Conservation (phyloP, 768 basidiomycete genomes). For the Russula lepida region DNA sequence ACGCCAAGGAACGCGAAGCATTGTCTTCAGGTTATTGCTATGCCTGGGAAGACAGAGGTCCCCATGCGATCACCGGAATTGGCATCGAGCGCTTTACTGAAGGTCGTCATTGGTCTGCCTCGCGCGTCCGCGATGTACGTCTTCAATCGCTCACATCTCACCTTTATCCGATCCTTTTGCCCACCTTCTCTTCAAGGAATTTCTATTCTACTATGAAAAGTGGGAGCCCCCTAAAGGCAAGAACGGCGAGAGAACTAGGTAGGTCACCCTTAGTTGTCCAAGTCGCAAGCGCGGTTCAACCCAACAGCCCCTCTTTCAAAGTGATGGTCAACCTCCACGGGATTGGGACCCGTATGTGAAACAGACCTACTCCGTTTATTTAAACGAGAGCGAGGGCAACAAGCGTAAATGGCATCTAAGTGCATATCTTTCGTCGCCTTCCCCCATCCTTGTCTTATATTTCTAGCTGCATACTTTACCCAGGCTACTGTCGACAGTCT, state of each 20-base stretch:
- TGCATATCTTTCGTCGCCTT: constrained; percentile 25
- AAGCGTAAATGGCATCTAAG: constrained; percentile 43
- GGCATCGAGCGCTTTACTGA: constrained; percentile 83
- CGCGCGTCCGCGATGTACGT: constrained; percentile 49
- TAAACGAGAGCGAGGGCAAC: constrained; percentile 9
- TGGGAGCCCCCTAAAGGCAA: constrained; percentile 35
- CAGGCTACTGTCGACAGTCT: constrained; percentile 66
- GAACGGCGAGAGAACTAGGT: constrained; percentile 28
- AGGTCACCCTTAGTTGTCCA: constrained; percentile 12
- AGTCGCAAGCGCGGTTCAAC: constrained; percentile 16
- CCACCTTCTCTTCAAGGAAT: constrained; percentile 35
- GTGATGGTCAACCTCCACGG: constrained; percentile 36
- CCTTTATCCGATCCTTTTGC: background rate
- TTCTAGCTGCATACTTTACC: constrained; percentile 74
- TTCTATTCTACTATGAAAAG: constrained; percentile 48
- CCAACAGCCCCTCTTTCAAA: constrained; percentile 16
- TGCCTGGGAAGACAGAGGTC: constrained; percentile 83
- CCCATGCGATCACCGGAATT: constrained; percentile 67
- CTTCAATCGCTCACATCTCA: background rate
- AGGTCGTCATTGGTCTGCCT: constrained; percentile 80
- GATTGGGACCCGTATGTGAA: constrained; percentile 40
- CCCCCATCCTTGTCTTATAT: background rate
- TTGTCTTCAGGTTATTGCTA: constrained; percentile 74
- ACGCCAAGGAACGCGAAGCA: constrained; percentile 62
- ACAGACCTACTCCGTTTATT: constrained; percentile 43